Evolutionary conservation across 2,329 filamentous ascomycete genomes (phyloP).

Genomic region (Diaporthe longicolla): DNA sequence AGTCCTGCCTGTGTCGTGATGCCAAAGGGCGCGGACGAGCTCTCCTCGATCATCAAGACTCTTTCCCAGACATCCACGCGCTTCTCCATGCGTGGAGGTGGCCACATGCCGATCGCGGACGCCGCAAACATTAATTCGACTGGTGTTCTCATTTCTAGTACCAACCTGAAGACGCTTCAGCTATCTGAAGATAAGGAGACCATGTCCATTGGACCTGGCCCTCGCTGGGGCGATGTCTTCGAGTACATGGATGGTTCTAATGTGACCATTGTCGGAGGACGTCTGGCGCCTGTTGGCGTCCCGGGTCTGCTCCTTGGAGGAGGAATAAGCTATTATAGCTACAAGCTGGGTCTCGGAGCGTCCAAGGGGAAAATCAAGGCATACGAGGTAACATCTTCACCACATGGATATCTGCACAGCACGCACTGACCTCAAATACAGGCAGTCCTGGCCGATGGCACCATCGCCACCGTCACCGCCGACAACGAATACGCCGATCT

Average conservation of each 20-base stretch:
- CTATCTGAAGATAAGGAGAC: slow-evolving; percentile 49
- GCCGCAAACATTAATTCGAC: slow-evolving; percentile 46
- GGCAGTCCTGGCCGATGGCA: slow-evolving; percentile 48
- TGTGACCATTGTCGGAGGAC: slow-evolving; percentile 47
- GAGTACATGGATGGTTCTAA: slow-evolving; percentile 46
- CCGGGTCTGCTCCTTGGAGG: slow-evolving; percentile 51
- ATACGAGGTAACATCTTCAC: neutral
- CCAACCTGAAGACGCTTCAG: slow-evolving; percentile 50
- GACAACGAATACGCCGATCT: slow-evolving; percentile 48
- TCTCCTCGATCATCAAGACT: slow-evolving; percentile 43
- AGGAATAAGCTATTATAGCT: slow-evolving; percentile 51
- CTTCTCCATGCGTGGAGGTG: slow-evolving; percentile 50
- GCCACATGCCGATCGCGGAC: slow-evolving; percentile 49
- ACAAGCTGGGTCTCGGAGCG: slow-evolving; percentile 7
- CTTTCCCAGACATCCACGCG: slow-evolving; percentile 43
- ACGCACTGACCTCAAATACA: neutral
- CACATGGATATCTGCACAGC: neutral
- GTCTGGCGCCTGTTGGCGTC: slow-evolving; percentile 50
- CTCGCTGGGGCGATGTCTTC: slow-evolving; percentile 51
- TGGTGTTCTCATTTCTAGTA: slow-evolving; percentile 55
- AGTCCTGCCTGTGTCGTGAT: slow-evolving; percentile 48
- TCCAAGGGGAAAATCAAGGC: slow-evolving; percentile 24
- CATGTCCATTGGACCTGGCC: slow-evolving; percentile 51
- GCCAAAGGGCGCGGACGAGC: slow-evolving; percentile 43
- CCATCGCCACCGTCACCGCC: slow-evolving; percentile 46